Evolutionary conservation across 140 eudicot genomes (phyloP), one percentile per base, ranked within the genome.

Genomic region (Bidens hawaiensis): DNA sequence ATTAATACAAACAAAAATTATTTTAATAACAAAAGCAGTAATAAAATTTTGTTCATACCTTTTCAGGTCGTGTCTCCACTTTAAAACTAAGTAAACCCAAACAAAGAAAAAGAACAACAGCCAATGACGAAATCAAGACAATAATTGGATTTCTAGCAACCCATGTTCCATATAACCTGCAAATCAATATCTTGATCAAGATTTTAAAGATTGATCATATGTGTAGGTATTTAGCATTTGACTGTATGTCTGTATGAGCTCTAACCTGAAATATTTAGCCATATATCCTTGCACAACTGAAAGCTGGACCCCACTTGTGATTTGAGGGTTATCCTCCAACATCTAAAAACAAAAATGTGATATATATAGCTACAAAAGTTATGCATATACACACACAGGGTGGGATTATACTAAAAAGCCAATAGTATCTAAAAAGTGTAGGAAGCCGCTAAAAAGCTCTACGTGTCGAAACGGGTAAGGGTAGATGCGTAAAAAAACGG

Each of bases 11-110:
- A 9, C 6, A 5, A 1, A 26, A 2, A 4, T 14, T 4, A 16
- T 18, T 10, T 54, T 36, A 14, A 46, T 17, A 46, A 28, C 11
- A 43, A 16, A n/a, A 62, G 12, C 60, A n/a, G 6, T 5, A 30
- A 5, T 0, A 30, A 30, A 62, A 34, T 5, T 2, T 17, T 59
- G 40, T 12, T n/a, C 25, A 54, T 77, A 94, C 99, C 97, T 94
- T 94, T 61, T 83, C 97, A 15, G 99, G 99, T 46, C 95, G 85
- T 41, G 99, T 94, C 82, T 94, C 99, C 16, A 94, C 97, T 79
- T 79, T 61, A 69, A 94, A 85, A 48, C 88, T 88, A 42, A 94
- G 64, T 64, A 94, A 78, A 36, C 99, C 97, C 50, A 94, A 58
- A 75, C 94, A 81, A 38, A 94, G 94, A 71, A 85, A 71, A 19